Evolutionary conservation across 2,329 filamentous ascomycete genomes (phyloP).

Genomic region (Colletotrichum destructivum): DNA sequence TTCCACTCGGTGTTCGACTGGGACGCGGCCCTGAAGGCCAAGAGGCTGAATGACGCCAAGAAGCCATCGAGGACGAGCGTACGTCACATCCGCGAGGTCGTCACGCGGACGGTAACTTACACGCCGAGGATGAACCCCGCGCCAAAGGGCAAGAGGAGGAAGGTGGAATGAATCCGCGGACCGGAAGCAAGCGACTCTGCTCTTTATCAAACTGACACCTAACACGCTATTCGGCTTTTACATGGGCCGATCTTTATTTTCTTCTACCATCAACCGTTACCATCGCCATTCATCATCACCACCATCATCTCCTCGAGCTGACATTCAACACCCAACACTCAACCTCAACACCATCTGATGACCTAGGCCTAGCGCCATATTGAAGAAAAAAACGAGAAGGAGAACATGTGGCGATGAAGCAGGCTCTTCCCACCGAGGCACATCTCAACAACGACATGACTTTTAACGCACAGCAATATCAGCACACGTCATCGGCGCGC

Average conservation of each 20-base stretch:
- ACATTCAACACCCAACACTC: neutral
- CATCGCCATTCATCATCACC: no score
- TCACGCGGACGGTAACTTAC: conserved; percentile 95
- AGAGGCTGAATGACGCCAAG: conserved; percentile 72
- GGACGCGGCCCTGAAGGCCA: conserved; percentile 79
- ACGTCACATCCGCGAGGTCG: conserved; percentile 86
- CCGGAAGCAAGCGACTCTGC: conserved; percentile 14
- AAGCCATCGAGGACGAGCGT: conserved; percentile 73
- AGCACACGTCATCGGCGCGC: conserved; percentile 31
- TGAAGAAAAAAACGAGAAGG: conserved; percentile 16
- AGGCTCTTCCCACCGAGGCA: conserved; percentile 41
- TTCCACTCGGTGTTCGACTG: conserved; percentile 83
- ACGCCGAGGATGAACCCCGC: conserved; percentile 89
- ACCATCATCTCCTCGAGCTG: conserved; percentile 4
- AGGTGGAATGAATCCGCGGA: conserved; percentile 63
- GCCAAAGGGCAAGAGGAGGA: conserved; percentile 93
- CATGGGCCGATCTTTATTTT: conserved; percentile 33
- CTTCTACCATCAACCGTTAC: conserved; percentile 3
- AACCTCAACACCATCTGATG: conserved; percentile 17
- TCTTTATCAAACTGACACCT: conserved; percentile 4
- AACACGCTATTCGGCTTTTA: conserved; percentile 11
- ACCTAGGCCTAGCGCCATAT: conserved; percentile 32
- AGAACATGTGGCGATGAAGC: conserved; percentile 38
- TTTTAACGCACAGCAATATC: conserved; percentile 37
- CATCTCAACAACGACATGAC: conserved; percentile 31